Base-by-base conservation (phyloP, 768 basidiomycete genomes). In the Galerina marginata region DNA sequence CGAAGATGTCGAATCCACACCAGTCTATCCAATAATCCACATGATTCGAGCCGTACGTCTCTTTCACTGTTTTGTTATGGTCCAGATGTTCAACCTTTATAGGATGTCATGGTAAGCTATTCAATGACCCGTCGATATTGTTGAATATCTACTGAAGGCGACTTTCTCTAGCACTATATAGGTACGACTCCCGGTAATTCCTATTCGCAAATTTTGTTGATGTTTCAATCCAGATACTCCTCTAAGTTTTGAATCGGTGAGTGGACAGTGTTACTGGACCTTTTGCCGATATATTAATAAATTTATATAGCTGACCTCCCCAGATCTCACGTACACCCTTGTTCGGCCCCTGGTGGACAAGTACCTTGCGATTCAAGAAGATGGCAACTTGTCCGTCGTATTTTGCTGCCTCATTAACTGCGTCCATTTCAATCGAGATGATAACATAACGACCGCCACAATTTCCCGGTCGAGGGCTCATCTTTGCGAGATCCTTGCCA, bases 401-500 rank as follows among this genome's bases (percentile, higher is more conserved):
- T 97, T 97, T 70, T 94, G 93, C 67, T 84, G 95, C 60, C 86
- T 97, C 3, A 77, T 97, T 55, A 96, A 95, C 73, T 86, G 93
- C 38, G 85, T 94, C 3, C 87, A 95, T 72, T 96, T 96, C 73
- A 69, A 87, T 12, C 88, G 90, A 37, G 94, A 96, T 74, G 83
- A 88, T 45, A 84, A 88, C 65, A 76, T 94, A 61, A 82, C 87
- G 9, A 90, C 89, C 25, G 77, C 85, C 59, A 75, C 90, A 0
- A 71, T 97, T 29, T 95, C 91, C 1, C 75, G 79, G 9, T 86
- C 93, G 1, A 84, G 96, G 38, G 95, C 94, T 1, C 76, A 81
- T 39, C 83, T 98, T 25, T 98, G 96, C 73, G 96, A 98, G 75
- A 87, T 96, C 40, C 82, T 98, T 10, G 96, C 96, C 2, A 92